Evolutionary conservation across 768 basidiomycete genomes (phyloP), one percentile per base, ranked within the genome.

Genomic region (Rhodotorula toruloides): DNA sequence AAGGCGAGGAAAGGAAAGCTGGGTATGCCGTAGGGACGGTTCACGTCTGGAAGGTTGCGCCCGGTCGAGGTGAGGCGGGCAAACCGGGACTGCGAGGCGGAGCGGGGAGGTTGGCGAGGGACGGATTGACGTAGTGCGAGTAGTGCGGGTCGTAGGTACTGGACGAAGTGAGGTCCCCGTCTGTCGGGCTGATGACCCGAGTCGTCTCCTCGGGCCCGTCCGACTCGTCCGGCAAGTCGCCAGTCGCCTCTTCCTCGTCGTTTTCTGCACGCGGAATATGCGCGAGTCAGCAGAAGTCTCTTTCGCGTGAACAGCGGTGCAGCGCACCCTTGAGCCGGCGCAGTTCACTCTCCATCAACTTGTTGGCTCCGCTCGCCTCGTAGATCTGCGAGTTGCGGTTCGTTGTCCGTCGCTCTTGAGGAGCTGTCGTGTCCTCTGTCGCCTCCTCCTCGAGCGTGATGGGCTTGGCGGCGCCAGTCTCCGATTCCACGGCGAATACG

Each of bases 331-430:
- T 22, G 36, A 69, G 34, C 27, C 43, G 60, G 8, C 43, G 32
- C 44, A 64, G 25, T 31, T 69, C 66, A 16, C 55, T 54, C 37
- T 74, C 72, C 61, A 73, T 61, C 10, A 74, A 56, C 54, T 63
- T 54, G 54, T 71, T 70, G 13, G 72, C 72, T 8, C 72, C 72
- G 29, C 55, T 63, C 19, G 68, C 65, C 39, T 68, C 56, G 47
- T 73, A 74, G 4, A 71, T 34, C 47, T 52, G 58, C 34, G 58
- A 61, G 54, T 74, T 74, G 10, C 72, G 74, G 40, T 61, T 58
- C 40, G 46, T 27, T 0, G 44, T 9, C 1, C 49, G 54, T 9
- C 59, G 50, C 11, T 25, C n/a, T 1, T 6, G 50, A 32, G 5
- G 12, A 17, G 14, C 19, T 4, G 56, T 32, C 39, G 36, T 17